Conservation (phyloP, 805 yeast genomes). For the Candida khao-thaluensis region DNA sequence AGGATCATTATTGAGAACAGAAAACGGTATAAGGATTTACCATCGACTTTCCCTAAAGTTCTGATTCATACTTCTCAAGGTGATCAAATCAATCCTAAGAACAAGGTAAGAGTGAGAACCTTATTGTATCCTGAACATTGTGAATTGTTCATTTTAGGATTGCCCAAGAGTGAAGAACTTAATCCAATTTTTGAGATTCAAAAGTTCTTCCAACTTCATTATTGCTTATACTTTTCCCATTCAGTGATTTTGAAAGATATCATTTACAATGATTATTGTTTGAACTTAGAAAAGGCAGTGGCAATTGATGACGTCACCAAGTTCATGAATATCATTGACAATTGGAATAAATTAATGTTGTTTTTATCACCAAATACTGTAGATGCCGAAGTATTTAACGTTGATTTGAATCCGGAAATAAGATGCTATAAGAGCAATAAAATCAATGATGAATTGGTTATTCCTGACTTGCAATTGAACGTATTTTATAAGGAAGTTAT, state of each 20-base stretch:
- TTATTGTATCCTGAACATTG: constrained; percentile 44
- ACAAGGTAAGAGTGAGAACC: constrained; percentile 32
- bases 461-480: constrained; percentile 4
- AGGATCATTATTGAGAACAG: constrained; percentile 27
- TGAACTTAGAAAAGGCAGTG: constrained; percentile 28
- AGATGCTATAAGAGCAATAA: constrained; percentile 16
- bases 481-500: background rate
- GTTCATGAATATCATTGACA: constrained; percentile 38
- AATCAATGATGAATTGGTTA: background rate
- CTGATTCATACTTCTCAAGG: constrained; percentile 15
- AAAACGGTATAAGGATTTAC: constrained; percentile 33
- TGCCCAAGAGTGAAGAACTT: constrained; percentile 54
- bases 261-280: constrained; percentile 34
- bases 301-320: constrained; percentile 32
- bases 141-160: constrained; percentile 50
- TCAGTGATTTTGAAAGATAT: constrained; percentile 30
- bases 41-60: constrained; percentile 38
- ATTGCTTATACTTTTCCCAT: constrained; percentile 40
- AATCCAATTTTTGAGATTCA: constrained; percentile 67
- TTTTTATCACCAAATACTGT: constrained; percentile 29
- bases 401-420: constrained; percentile 25
- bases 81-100: constrained; percentile 25
- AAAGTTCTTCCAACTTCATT: constrained; percentile 40
- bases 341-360: constrained; percentile 42
- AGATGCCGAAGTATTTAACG: background rate